A percentile compares a stretch with the other conserved stretches of the same genome.
Evolutionary conservation across 805 yeast genomes (phyloP).

Genomic region (Starmerella sp.): DNA sequence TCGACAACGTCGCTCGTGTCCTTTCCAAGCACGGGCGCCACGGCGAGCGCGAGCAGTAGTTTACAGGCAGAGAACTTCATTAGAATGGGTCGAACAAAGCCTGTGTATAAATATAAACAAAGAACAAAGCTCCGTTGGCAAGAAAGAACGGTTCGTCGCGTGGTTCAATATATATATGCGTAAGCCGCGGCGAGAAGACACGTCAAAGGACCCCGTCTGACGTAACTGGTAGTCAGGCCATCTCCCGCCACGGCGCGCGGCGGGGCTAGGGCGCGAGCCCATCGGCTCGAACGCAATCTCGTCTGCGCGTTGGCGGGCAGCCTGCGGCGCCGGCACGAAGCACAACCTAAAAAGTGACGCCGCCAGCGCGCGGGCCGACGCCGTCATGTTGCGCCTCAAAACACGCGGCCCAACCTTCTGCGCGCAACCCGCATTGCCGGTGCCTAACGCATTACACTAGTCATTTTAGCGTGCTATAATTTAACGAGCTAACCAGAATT

Average conservation of each 20-base stretch:
- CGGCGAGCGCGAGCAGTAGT: slow-evolving; percentile 32
- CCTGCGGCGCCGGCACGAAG: not conserved
- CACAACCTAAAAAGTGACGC: too few relatives aligned
- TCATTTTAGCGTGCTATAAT: too few relatives aligned
- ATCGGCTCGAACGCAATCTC: not conserved
- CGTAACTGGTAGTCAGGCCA: not conserved
- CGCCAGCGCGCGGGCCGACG: too few relatives aligned
- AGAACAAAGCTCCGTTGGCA: not conserved
- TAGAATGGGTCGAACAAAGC: not conserved
- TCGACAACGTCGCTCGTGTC: slow-evolving; percentile 77
- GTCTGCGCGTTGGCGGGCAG: not conserved
- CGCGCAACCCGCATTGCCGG: too few relatives aligned
- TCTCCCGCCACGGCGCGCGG: not conserved
- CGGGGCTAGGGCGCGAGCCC: not conserved
- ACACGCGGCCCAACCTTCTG: too few relatives aligned
- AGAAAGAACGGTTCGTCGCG: not conserved
- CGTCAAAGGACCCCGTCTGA: slow-evolving; percentile 9
- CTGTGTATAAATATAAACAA: not conserved
- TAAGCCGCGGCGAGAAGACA: slow-evolving; percentile 10
- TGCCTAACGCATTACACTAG: too few relatives aligned
- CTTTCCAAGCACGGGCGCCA: slow-evolving; percentile 42
- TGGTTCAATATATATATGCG: not conserved
- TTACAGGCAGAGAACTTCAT: slow-evolving; percentile 35
- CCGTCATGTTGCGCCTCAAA: too few relatives aligned
- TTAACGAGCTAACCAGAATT: too few relatives aligned